phyloP scores from a whole-genome alignment of 495 filamentous ascomycete genomes.

The Penicillium lividum region DNA sequence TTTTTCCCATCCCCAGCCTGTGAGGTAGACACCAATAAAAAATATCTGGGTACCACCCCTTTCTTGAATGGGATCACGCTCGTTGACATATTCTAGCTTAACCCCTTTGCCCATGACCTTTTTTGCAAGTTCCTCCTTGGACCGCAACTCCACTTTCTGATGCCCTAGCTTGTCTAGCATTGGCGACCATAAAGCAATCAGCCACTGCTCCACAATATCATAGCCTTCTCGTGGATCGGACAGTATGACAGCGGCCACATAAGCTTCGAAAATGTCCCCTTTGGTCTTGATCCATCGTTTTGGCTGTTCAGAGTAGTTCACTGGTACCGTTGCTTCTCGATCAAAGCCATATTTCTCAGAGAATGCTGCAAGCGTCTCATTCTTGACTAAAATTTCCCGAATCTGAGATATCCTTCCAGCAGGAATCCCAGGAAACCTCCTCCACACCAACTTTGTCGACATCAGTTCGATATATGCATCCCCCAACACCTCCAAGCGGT shows the following conservation, averaged over 20 bases:
- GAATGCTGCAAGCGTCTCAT: slow-evolving; percentile 69
- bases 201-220: slow-evolving; percentile 60
- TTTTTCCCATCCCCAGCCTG: slow-evolving; percentile 70
- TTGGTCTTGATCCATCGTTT: slow-evolving; percentile 66
- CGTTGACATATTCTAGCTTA: slow-evolving; percentile 65
- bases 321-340: slow-evolving; percentile 55
- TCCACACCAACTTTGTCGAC: slow-evolving; percentile 62
- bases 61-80: slow-evolving; percentile 51
- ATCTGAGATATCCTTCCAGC: slow-evolving; percentile 64
- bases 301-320: slow-evolving; percentile 35
- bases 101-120: slow-evolving; percentile 59
- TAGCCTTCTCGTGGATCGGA: slow-evolving; percentile 63
- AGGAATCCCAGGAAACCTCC: slow-evolving; percentile 58
- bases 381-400: slow-evolving; percentile 72
- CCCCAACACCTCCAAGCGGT: slow-evolving; percentile 73
- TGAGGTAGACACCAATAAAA: slow-evolving; percentile 70
- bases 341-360: slow-evolving; percentile 68
- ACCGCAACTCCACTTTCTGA: slow-evolving; percentile 39
- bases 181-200: slow-evolving; percentile 68
- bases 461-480: slow-evolving; percentile 74
- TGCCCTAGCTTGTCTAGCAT: slow-evolving; percentile 34
- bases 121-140: slow-evolving; percentile 58
- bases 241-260: slow-evolving; percentile 74
- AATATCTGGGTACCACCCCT: slow-evolving; percentile 59
- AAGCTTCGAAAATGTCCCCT: slow-evolving; percentile 87